phyloP scores from a whole-genome alignment of 2,329 filamentous ascomycete species.

The Coccinonectria pachysandricola region DNA sequence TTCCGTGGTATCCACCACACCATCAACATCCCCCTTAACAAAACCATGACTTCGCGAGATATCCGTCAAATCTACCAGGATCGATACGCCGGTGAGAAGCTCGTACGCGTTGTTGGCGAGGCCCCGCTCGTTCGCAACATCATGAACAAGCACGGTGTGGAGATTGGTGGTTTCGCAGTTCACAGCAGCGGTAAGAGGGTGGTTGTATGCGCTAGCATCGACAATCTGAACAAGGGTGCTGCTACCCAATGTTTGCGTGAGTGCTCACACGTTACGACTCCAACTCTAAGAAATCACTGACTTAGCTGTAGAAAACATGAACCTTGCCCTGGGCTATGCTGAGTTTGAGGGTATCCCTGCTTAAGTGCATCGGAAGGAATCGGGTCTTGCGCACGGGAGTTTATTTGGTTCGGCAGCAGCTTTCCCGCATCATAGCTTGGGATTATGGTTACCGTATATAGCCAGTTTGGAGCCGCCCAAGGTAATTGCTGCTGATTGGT shows the following conservation, averaged over 20 bases:
- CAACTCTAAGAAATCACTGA: constrained; percentile 44
- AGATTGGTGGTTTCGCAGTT: constrained; percentile 94
- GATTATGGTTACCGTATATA: no score
- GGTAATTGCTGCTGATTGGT: no score
- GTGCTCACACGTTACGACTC: constrained; percentile 26
- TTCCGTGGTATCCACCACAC: constrained; percentile 93
- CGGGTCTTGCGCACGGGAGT: no score
- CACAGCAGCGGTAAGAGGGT: constrained; percentile 78
- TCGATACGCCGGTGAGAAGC: constrained; percentile 87
- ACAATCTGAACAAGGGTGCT: constrained; percentile 88
- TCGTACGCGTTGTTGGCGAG: constrained; percentile 87
- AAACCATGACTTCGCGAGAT: constrained; percentile 81
- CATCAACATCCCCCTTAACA: constrained; percentile 77
- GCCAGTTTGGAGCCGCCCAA: no score
- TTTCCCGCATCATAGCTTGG: no score
- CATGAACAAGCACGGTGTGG: constrained; percentile 73
- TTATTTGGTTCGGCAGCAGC: no score
- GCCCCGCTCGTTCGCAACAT: constrained; percentile 79
- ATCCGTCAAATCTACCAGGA: constrained; percentile 94
- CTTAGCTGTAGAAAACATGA: constrained; percentile 71
- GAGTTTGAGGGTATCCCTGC: constrained; percentile 78
- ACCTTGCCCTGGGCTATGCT: constrained; percentile 72
- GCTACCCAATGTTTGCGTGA: constrained; percentile 85
- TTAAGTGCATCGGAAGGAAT: no score
- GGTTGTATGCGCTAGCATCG: constrained; percentile 82